Conservation (phyloP, 495 filamentous ascomycete genomes). For the Xylaria castorea region DNA sequence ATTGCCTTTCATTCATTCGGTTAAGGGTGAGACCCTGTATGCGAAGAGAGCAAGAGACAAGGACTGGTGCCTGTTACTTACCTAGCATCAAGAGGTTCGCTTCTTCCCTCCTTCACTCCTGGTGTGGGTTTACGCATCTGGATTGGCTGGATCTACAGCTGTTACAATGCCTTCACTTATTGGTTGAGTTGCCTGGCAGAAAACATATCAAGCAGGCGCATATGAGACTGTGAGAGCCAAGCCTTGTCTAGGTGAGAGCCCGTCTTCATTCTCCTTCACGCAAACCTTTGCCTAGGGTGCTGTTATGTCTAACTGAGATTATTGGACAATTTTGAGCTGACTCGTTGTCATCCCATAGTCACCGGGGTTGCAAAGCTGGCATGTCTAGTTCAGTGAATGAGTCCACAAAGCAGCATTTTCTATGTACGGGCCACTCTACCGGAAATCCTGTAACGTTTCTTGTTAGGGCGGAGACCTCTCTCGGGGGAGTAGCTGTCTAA, state of each 20-base stretch:
- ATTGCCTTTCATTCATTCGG: background rate
- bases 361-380: background rate
- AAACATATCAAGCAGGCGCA: background rate
- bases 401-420: background rate
- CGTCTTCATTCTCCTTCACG: background rate
- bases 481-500: background rate
- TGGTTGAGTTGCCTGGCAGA: background rate
- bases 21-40: background rate
- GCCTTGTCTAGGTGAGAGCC: background rate
- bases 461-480: background rate
- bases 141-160: background rate
- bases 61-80: background rate
- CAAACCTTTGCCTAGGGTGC: background rate
- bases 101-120: background rate
- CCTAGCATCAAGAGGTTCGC: background rate
- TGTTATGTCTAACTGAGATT: background rate
- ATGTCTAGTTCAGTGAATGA: background rate
- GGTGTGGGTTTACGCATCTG: background rate
- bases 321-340: background rate
- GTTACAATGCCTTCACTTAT: background rate
- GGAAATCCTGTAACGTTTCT: background rate
- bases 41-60: background rate
- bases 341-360: background rate
- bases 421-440: background rate
- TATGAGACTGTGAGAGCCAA: background rate